Base-by-base conservation (phyloP, 2,329 filamentous ascomycete genomes). In the Cercospora citrullina region DNA sequence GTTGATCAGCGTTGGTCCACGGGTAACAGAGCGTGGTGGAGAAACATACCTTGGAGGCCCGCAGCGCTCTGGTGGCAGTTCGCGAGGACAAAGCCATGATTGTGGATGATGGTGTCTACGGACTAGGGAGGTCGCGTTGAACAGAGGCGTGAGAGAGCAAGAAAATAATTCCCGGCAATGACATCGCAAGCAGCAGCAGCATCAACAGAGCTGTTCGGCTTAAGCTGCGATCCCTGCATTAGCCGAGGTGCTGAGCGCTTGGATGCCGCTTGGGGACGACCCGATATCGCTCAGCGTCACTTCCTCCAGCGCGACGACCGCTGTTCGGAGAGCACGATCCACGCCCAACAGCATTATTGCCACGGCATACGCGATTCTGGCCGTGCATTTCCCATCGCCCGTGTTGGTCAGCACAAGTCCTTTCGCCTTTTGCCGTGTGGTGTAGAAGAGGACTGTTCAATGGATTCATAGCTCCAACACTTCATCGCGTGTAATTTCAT, bases 31-130 rank as follows among this genome's bases (percentile, higher is more conserved):
- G 53, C 14, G n/a, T 45, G 30, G 4, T 33, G 42, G 28, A 9
- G 18, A n/a, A n/a, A 21, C 23, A n/a, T 48, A 91, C 90, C 82
- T 87, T 87, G 67, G 90, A 79, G 74, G 86, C 86, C 79, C 87
- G 84, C 73, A 91, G 80, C 75, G 88, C 89, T 80, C 86, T 84
- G 53, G 87, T 83, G 65, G 89, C 87, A 72, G 84, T 83, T 79
- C 87, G 85, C 67, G 89, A 80, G 74, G 86, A 89, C 79, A 91
- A 82, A 64, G 89, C 86, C 90, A 92, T 91, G 42, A 16, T 55
- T 7, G 60, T 23, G 42, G 42, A 23, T 23, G 60, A 30, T 69
- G 42, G 62, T 65, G 23, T 28, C 8, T 14, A 42, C 18, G 51
- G 63, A 51, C 45, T 57, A 10, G 23, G 16, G n/a, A 23, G 57